These are phyloP conservation scores for Coniophora puteana DNA, from an alignment of 1,284 basidiomycete species.

Conservation along the genomic window DNA sequence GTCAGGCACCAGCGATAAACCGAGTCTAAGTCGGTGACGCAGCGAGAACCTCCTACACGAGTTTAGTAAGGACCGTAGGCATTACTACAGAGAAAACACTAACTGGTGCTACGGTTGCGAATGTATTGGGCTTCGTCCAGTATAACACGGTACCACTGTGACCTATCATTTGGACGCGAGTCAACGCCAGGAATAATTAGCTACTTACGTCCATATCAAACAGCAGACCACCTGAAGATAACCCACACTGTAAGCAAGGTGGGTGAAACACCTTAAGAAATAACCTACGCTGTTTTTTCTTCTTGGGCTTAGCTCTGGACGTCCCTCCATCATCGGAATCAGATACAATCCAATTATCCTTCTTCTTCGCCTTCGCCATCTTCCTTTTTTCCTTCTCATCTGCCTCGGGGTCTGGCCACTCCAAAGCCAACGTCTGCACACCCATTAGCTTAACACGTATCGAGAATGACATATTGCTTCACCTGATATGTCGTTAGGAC, in stretches of 20 bases:
- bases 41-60: constrained; percentile 40
- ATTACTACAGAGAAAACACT: constrained; percentile 12
- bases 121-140: constrained; percentile 57
- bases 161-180: constrained; percentile 2
- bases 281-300: constrained; percentile 21
- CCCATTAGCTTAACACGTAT: not conserved
- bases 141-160: constrained; percentile 50
- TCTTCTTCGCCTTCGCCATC: constrained; percentile 32
- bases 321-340: constrained; percentile 35
- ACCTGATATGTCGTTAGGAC: constrained; percentile 56
- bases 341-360: constrained; percentile 32
- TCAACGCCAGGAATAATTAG: not conserved
- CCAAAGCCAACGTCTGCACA: constrained; percentile 46
- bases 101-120: constrained; percentile 47
- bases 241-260: constrained; percentile 3
- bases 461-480: constrained; percentile 13
- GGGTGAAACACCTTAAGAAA: not conserved
- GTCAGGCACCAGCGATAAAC: constrained; percentile 53
- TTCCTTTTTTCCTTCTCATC: constrained; percentile 40
- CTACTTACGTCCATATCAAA: constrained; percentile 41
- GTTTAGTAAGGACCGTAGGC: constrained; percentile 4
- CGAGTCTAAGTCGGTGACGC: constrained; percentile 40
- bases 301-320: constrained; percentile 13
- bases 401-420: constrained; percentile 53
- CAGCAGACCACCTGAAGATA: constrained; percentile 37